Evolutionary conservation across 75 land plant genomes (phyloP), one percentile per base, ranked within the genome.

Genomic region (Gnetum montanum): DNA sequence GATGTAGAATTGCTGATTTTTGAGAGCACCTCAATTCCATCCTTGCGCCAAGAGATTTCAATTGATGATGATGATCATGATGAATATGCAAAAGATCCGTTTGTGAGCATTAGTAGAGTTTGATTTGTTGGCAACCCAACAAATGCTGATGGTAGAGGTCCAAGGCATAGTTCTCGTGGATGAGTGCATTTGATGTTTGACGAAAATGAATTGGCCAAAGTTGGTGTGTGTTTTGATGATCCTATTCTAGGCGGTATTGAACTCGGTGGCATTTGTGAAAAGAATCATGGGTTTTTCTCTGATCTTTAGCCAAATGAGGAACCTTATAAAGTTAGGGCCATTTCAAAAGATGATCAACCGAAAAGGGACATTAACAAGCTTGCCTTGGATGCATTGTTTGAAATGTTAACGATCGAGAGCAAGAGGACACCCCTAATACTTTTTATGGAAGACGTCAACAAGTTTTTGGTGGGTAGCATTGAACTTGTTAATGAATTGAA

Each of bases 211-310:
- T 61, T 62, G 15, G 67, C 83, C 20, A 87, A 87, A 69, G 62
- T 87, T 60, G 91, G 87, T 11, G 87, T 87, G 24, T 65, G 83
- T 68, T 87, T 87, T 77, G 91, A 87, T 37, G 66, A 58, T 34
- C 45, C 79, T 35, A 69, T 87, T 34, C 75, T 84, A 33, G 91
- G 69, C 2, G 91, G 91, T 15, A 66, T 62, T 45, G 65, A 83
- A 51, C 81, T 87, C 52, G 87, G 91, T 7, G 87, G 84, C 35
- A 57, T 70, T 29, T 87, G 91, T 71, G 91, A 87, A 71, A 81
- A 65, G 34, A 70, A 72, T 61, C 81, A 80, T 64, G 91, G 91
- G 12, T 87, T 83, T 62, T 87, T 76, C 44, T 87, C 46, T 33
- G 66, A n/a, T 38, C 49, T 56, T 8, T 45, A 1, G 37, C 49